Evolutionary conservation across 257 asterid genomes (phyloP).

Genomic region (Jacaranda copaia): DNA sequence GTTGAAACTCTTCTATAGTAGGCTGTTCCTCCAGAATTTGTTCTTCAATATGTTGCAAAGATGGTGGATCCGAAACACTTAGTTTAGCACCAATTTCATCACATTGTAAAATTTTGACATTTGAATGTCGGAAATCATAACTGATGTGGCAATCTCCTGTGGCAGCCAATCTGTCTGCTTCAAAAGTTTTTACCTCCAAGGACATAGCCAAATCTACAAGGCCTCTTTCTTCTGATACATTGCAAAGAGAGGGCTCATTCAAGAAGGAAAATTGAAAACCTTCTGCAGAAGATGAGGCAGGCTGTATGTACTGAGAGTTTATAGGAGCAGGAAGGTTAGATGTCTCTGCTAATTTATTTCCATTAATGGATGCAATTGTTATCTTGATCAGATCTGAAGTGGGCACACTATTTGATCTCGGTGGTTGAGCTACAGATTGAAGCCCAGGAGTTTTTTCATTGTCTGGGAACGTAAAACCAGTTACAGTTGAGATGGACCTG

Average conservation of each 20-base stretch:
- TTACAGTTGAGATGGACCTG: slow-evolving; percentile 80
- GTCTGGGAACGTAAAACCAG: slow-evolving; percentile 66
- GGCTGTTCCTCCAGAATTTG: slow-evolving; percentile 48
- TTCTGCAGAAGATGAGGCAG: slow-evolving; percentile 46
- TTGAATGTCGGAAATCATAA: slow-evolving; percentile 42
- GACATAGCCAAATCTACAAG: slow-evolving; percentile 33
- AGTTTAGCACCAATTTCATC: slow-evolving; percentile 41
- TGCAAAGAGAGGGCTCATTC: slow-evolving; percentile 46
- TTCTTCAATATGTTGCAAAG: slow-evolving; percentile 49
- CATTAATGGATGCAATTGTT: slow-evolving; percentile 39
- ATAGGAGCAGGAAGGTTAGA: slow-evolving; percentile 36
- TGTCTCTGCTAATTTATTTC: slow-evolving; percentile 41
- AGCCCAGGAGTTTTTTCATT: slow-evolving; percentile 58
- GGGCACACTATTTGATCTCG: slow-evolving; percentile 66
- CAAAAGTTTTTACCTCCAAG: slow-evolving; percentile 43
- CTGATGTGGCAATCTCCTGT: slow-evolving; percentile 36
- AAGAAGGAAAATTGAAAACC: slow-evolving; percentile 41
- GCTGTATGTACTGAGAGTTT: slow-evolving; percentile 45
- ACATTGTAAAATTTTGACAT: slow-evolving; percentile 41
- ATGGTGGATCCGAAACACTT: slow-evolving; percentile 41
- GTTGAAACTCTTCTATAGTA: slow-evolving; percentile 77
- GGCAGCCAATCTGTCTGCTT: slow-evolving; percentile 36
- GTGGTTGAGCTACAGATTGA: slow-evolving; percentile 56
- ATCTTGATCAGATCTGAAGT: slow-evolving; percentile 46
- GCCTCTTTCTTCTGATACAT: slow-evolving; percentile 42